Percentiles rank a stretch among this genome's conserved stretches.
phyloP scores from a whole-genome alignment of 2,329 filamentous ascomycete species.

The Ascochyta clinopodiicola region DNA sequence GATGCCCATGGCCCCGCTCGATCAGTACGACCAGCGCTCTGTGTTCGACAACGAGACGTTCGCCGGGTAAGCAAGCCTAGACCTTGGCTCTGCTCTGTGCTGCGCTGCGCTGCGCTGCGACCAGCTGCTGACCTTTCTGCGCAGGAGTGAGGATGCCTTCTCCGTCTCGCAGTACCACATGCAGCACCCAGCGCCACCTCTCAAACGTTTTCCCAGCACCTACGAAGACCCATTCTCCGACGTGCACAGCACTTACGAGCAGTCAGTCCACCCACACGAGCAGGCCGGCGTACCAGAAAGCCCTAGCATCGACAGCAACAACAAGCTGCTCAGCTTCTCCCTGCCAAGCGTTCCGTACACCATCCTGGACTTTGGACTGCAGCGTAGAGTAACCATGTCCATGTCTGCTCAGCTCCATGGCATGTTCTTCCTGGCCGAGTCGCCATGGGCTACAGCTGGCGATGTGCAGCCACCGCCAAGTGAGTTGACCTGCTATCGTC shows the following conservation, averaged over 20 bases:
- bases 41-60: conserved; percentile 67
- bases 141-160: conserved; percentile 61
- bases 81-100: neutral
- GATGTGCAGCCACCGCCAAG: conserved; percentile 65
- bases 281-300: conserved; percentile 55
- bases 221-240: conserved; percentile 61
- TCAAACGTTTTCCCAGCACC: conserved; percentile 59
- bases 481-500: conserved; percentile 92
- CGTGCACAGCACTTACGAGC: conserved; percentile 57
- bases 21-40: conserved; percentile 64
- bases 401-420: conserved; percentile 81
- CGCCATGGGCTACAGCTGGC: conserved; percentile 68
- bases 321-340: conserved; percentile 62
- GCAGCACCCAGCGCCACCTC: conserved; percentile 46
- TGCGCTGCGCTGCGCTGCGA: neutral
- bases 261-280: conserved; percentile 53
- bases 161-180: conserved; percentile 47
- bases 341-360: conserved; percentile 60
- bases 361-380: conserved; percentile 69
- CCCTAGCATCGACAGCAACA: conserved; percentile 68
- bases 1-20: conserved; percentile 57
- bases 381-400: conserved; percentile 65
- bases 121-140: conserved; percentile 36
- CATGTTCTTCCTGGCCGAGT: conserved; percentile 88
- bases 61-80: conserved; percentile 57